These are phyloP conservation scores for Ogataea trehalophila DNA, from an alignment of 805 yeast genomes.

Conservation along the genomic window DNA sequence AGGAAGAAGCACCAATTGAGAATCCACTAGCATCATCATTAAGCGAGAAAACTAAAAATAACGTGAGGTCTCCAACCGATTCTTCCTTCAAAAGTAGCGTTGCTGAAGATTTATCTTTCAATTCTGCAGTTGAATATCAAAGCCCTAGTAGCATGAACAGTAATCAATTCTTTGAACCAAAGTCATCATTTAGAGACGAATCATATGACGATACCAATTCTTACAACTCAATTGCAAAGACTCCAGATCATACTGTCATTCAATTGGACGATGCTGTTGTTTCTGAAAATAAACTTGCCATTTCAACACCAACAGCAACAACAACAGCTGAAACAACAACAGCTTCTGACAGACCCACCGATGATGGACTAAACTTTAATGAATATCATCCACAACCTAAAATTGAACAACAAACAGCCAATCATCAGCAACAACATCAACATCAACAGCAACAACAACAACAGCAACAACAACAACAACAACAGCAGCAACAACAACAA, in stretches of 20 bases:
- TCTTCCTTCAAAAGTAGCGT: background rate
- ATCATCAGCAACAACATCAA: background rate
- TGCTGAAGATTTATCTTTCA: conserved; percentile 5
- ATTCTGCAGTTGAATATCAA: background rate
- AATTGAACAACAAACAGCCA: background rate
- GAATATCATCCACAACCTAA: background rate
- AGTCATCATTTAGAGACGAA: conserved; percentile 1
- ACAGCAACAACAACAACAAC: background rate
- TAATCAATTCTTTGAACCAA: background rate
- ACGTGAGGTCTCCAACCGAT: no score
- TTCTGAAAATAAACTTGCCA: no score
- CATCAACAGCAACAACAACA: background rate
- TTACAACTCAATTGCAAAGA: conserved; percentile 16
- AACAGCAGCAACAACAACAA: background rate
- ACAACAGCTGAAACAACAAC: no score
- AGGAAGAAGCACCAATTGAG: background rate
- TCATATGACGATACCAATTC: conserved; percentile 8
- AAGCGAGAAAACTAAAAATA: background rate
- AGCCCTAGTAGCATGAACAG: background rate
- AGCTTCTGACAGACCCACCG: no score
- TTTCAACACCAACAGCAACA: no score
- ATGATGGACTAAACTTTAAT: background rate
- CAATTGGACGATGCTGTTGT: background rate
- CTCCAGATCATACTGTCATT: conserved; percentile 14
- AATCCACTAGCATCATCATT: background rate